Evolutionary conservation across 805 yeast species (phyloP), one percentile per base, ranked within the genome.

Genomic region (Metschnikowia arizonensis): DNA sequence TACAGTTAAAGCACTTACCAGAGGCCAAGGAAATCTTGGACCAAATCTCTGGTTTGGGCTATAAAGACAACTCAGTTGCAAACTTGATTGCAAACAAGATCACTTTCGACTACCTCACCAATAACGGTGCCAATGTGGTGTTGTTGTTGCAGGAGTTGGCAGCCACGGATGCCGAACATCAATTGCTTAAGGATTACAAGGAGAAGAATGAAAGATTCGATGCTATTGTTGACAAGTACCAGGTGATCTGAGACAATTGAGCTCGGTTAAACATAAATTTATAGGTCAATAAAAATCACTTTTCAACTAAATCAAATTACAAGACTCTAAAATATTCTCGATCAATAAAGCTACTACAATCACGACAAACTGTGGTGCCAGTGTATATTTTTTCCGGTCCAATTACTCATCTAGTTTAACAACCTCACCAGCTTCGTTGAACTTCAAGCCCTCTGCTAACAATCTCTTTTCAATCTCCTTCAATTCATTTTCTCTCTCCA

Each of bases 401-500:
- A 24, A 23, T 33, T 40, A 50, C 42, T 52, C 54, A 18, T 50
- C 55, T 39, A 53, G 44, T 45, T 52, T 49, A 29, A 52, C 52
- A 15, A 52, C 47, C 19, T 53, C 59, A 23, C 56, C 56, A 18
- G 46, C 43, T 11, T 54, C 74, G 46, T 64, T 61, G 49, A 69
- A 63, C 52, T 63, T 62, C 56, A 69, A 68, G 5, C 83, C 78
- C 61, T 82, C 88, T 37, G 72, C 74, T 49, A 78, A 76, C 53
- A 83, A 71, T 57, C 88, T 71, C 58, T 78, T 83, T 59, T 82
- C 96, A 54, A 88, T 85, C 53, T 85, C 91, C 57, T 81, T 82
- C 61, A 88, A 76, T 64, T 89, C 96, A 57, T 81, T 78, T 65
- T 89, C 97, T 60, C 96, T 79, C 54, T 82, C 85, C 61, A 85